Evolutionary conservation across 2,329 filamentous ascomycete genomes (phyloP).

Genomic region (Aspergillus pseudonomiae): DNA sequence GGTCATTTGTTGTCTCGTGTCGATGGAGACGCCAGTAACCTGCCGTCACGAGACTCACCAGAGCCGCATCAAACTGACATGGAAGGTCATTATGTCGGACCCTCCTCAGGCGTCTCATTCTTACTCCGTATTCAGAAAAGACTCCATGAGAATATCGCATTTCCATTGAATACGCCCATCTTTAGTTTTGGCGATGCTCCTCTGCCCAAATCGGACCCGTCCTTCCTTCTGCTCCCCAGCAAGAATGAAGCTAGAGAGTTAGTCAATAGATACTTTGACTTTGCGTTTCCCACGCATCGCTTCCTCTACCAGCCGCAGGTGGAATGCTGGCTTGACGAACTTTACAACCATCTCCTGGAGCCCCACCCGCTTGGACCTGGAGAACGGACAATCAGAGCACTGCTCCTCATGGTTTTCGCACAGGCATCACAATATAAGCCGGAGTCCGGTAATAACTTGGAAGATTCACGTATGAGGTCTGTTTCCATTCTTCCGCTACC

Average conservation of each 20-base stretch:
- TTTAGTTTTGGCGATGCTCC: conserved; percentile 23
- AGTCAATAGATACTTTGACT: conserved; percentile 24
- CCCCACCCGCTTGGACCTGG: conserved; percentile 8
- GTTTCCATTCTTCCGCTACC: background rate
- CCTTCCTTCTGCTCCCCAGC: conserved; percentile 17
- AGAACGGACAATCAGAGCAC: conserved; percentile 38
- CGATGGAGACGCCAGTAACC: background rate
- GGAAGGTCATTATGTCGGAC: conserved; percentile 22
- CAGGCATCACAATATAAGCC: conserved; percentile 52
- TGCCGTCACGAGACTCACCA: conserved; percentile 15
- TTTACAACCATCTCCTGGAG: conserved; percentile 16
- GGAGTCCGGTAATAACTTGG: conserved; percentile 19
- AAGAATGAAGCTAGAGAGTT: conserved; percentile 14
- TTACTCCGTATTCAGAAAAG: conserved; percentile 20
- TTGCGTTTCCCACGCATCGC: conserved; percentile 25
- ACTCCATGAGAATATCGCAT: conserved; percentile 15
- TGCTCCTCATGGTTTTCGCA: conserved; percentile 58
- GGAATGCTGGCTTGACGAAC: conserved; percentile 20
- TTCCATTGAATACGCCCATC: conserved; percentile 17
- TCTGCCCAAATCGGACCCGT: conserved; percentile 15
- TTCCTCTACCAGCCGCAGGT: conserved; percentile 21
- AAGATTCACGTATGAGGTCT: conserved; percentile 18
- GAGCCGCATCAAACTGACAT: conserved; percentile 21
- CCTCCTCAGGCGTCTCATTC: conserved; percentile 19
- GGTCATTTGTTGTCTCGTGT: background rate